Conservation (phyloP, 306 rosid species). For the Notholithocarpus densiflorus region DNA sequence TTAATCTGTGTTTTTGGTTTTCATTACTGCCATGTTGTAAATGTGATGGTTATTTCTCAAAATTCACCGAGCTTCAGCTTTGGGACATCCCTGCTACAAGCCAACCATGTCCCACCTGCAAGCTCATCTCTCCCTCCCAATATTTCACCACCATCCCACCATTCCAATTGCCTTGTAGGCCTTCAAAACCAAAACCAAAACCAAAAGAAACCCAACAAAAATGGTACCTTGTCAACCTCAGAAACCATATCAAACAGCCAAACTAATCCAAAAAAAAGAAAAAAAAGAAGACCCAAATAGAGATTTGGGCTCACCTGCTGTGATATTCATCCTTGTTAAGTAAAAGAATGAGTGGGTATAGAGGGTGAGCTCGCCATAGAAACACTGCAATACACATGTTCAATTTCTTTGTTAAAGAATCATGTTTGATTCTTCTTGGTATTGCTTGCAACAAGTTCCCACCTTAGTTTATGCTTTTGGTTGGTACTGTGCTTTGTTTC, state of each 20-base stretch:
- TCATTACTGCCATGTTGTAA: too few species aligned
- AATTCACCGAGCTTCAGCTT: too few species aligned
- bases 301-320: slow-evolving; percentile 41
- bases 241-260: not conserved
- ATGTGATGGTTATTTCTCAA: too few species aligned
- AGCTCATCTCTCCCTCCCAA: too few species aligned
- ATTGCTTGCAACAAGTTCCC: slow-evolving; percentile 75
- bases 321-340: slow-evolving; percentile 59
- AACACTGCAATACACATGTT: slow-evolving; percentile 65
- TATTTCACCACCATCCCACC: too few species aligned
- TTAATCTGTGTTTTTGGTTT: too few species aligned
- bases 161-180: too few species aligned
- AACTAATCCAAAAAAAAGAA: not conserved
- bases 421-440: slow-evolving; percentile 49
- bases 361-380: slow-evolving; percentile 67
- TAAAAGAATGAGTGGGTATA: slow-evolving; percentile 51
- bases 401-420: not conserved
- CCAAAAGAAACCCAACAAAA: not conserved
- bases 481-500: too few species aligned
- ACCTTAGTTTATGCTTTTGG: not conserved
- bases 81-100: too few species aligned
- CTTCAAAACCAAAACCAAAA: not conserved
- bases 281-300: not conserved
- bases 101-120: too few species aligned
- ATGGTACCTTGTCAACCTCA: not conserved